Base-by-base conservation (phyloP, 2,329 filamentous ascomycete genomes). In the Cryphonectria nitschkei region DNA sequence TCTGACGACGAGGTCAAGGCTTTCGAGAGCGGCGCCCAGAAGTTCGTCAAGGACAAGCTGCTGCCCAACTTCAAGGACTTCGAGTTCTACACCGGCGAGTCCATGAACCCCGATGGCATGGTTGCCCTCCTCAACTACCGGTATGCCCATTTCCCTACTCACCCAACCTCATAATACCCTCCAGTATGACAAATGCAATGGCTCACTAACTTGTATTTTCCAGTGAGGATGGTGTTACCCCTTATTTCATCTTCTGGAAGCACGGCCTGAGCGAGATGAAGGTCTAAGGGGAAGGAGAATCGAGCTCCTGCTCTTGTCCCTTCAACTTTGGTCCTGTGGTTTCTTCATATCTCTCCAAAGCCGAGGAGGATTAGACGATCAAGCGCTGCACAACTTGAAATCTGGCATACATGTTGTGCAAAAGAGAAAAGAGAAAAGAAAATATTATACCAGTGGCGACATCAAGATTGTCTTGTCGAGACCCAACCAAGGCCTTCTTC, bases 111-210 rank as follows among this genome's bases (percentile, higher is more conserved):
- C 78, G 93, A 97, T 79, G 95, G 92, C 86, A 97, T 98, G 96
- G 87, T 97, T 78, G 87, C 95, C 75, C 93, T 98, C 76, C 92
- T 98, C 81, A 97, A 98, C 89, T 99, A 97, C 90, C 95, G 96
- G 70, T 72, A 70, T 50, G 70, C 54, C 22, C 32, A 39, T 41
- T 37, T 39, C 32, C 3, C 8, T 52, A 46, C 16, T 11, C 32
- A 39, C n/a, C 16, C 13, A 61, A 29, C 41, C 7, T 16, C 41
- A 16, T 16, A n/a, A 50, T 22, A n/a, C 5, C 22, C 46, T 22
- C 32, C n/a, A 22, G 43, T 58, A 34, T 34, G 9, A 58, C 26
- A 56, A 29, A 56, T 13, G 22, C n/a, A 41, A n/a, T 4, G 26
- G 32, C 29, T 26, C 65, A 14, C 70, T 72, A 29, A 72, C 37